Base-by-base conservation (phyloP, 2,329 filamentous ascomycete genomes). In the Colletotrichum sp. region DNA sequence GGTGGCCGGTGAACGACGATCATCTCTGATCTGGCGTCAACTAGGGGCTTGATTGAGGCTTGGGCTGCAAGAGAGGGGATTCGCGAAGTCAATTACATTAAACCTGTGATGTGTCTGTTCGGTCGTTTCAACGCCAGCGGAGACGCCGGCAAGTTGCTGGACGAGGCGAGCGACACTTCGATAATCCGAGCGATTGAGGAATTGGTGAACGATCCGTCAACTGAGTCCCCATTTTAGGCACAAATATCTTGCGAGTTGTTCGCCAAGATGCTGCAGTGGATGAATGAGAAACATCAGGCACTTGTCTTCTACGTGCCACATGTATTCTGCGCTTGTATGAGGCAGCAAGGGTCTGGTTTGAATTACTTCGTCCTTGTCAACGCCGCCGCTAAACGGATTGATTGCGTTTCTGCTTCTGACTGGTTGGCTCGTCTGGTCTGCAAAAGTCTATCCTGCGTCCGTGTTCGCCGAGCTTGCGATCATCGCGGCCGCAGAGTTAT, bases 1-100 rank as follows among this genome's bases (percentile, higher is more conserved):
- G 39, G 61, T 68, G 57, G 27, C 69, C 69, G 63, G 30, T 25
- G 57, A 72, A 60, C 27, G 73, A 68, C 69, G 73, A 73, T 75
- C 73, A 59, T 44, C 27, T 55, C 60, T 61, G 44, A 68, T 68
- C 63, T 75, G 69, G 73, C 34, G 48, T 59, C 60, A 32, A 48
- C 34, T 27, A 60, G 67, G 67, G 59, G 34, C 32, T 12, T 28
- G 69, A 44, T 61, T 22, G 39, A 60, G 22, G 72, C 39, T 57
- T 30, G 27, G 73, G 44, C 44, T 52, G 64, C 63, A 30, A 68
- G 63, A 59, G 64, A 68, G 25, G 28, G 13, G 13, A 32, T 69
- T 44, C 52, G 27, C 30, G 11, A 25, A 68, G 15, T 27, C 30
- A 61, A 60, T 52, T 68, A 22, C 52, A 72, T 39, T 55, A 28